Evolutionary conservation across 176 grass and related monocot species (phyloP).

Genomic region (Dendrocalamus sinicus): DNA sequence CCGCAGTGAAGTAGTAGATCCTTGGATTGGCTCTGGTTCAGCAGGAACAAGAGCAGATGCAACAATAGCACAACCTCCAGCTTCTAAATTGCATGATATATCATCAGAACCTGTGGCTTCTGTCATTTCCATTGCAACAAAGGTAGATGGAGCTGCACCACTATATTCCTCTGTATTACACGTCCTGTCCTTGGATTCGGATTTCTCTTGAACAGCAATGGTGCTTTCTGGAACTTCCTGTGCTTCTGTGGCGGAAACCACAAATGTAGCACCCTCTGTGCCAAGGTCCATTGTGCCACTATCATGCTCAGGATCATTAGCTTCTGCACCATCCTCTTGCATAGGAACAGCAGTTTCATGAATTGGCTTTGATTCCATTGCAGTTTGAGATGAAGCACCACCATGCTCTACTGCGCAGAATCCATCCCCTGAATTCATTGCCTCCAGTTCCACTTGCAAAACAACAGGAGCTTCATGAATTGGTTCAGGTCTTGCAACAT

Average conservation of each 20-base stretch:
- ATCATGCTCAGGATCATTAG: not conserved
- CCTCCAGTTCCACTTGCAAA: slow-evolving; percentile 29
- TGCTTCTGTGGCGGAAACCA: not conserved
- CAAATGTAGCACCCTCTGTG: not conserved
- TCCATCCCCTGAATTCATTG: not conserved
- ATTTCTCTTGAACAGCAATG: not conserved
- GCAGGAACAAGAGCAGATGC: not conserved
- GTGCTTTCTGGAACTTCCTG: not conserved
- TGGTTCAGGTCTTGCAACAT: not conserved
- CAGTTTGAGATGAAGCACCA: slow-evolving; percentile 9
- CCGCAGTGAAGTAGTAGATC: not conserved
- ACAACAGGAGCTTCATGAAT: slow-evolving; percentile 29
- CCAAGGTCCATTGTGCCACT: not conserved
- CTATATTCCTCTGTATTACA: not conserved
- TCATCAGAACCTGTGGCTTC: not conserved
- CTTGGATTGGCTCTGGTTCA: not conserved
- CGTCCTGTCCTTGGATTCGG: not conserved
- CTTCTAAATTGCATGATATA: not conserved
- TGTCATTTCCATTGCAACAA: not conserved
- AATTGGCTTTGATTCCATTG: not conserved
- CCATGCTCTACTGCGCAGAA: not conserved
- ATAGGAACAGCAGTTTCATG: slow-evolving; percentile 18
- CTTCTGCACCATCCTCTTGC: slow-evolving; percentile 3
- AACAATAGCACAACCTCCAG: not conserved
- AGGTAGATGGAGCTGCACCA: not conserved